Evolutionary conservation across 345 rosid genomes (phyloP), one percentile per base, ranked within the genome.

Genomic region (Turritis glabra): DNA sequence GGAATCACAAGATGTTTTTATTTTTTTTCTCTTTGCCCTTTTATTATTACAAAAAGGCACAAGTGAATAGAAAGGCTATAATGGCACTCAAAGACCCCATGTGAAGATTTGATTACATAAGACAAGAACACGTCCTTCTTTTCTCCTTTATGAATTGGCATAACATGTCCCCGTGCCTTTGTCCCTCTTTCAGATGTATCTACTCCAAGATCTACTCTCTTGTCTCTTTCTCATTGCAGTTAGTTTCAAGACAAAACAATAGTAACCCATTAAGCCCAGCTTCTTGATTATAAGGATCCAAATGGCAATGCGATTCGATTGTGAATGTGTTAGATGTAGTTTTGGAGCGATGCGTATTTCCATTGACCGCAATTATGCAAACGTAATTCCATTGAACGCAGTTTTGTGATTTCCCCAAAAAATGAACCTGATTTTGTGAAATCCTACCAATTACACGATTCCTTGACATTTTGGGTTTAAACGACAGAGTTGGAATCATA

Each of bases 91-190:
- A 75, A 50, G 73, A 67, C 61, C 64, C 70, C 77, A 78, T 78
- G 81, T 78, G 81, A 72, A 46, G 40, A 59, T 59, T 59, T 77
- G 69, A 77, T 72, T 71, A 21, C 23, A 77, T 56, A 72, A 64
- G 73, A 77, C 73, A 77, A 66, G 69, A 72, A 71, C 80, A 77
- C 64, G 80, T 77, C 54, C 72, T 64, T 43, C 32, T 48, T 14
- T 54, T 61, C 52, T 11, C 32, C 75, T 69, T 76, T 54, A 69
- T 76, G 79, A 76, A 66, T 67, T 74, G 78, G 78, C 78, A 57
- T 59, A 67, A 66, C 78, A 74, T 74, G 78, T 74, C 73, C 78
- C 61, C 72, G 62, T 74, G 78, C 73, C 29, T 35, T 66, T 74
- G 78, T 66, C 78, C 41, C 78, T 66, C 57, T 44, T 37, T 67